Conservation (phyloP, 2,329 filamentous ascomycete genomes). For the Cladobotryum mycophilum region DNA sequence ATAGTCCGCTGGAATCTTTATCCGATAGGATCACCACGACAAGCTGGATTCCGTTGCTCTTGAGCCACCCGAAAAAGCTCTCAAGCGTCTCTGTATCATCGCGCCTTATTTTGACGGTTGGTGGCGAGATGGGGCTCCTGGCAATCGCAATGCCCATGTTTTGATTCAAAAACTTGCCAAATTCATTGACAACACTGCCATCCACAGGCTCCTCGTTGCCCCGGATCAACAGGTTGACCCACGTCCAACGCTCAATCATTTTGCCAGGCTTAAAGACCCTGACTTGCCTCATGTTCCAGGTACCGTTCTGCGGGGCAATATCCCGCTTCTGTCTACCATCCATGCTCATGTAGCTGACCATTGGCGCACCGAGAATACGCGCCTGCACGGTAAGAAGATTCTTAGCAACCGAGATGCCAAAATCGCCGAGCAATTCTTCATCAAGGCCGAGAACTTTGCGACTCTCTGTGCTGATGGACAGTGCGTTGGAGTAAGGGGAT, state of each 20-base stretch:
- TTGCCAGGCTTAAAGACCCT: conserved; percentile 48
- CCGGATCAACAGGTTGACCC: conserved; percentile 32
- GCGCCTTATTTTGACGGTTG: conserved; percentile 7
- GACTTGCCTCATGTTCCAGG: conserved; percentile 62
- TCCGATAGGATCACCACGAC: conserved; percentile 56
- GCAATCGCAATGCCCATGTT: conserved; percentile 35
- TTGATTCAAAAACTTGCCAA: conserved; percentile 30
- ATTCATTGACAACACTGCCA: conserved; percentile 23
- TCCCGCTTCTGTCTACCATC: conserved; percentile 15
- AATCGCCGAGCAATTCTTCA: conserved; percentile 41
- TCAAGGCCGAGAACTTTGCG: conserved; percentile 53
- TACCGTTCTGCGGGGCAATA: conserved; percentile 41
- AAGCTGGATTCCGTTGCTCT: conserved; percentile 35
- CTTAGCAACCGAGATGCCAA: conserved; percentile 57
- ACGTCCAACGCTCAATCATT: conserved; percentile 45
- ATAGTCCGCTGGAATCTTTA: conserved; percentile 45
- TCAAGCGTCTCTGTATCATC: conserved; percentile 18
- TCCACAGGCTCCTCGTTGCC: conserved; percentile 11
- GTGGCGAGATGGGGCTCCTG: conserved; percentile 10
- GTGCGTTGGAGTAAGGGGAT: conserved; percentile 58
- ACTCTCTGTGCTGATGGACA: conserved; percentile 55
- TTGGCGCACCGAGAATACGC: conserved; percentile 58
- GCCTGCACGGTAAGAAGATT: conserved; percentile 65
- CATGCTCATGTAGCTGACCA: conserved; percentile 48
- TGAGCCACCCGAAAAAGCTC: conserved; percentile 26